A percentile compares a stretch with the other conserved stretches of the same genome.
Conservation (phyloP, 1,284 basidiomycete species). For the Fomitopsis betulina region DNA sequence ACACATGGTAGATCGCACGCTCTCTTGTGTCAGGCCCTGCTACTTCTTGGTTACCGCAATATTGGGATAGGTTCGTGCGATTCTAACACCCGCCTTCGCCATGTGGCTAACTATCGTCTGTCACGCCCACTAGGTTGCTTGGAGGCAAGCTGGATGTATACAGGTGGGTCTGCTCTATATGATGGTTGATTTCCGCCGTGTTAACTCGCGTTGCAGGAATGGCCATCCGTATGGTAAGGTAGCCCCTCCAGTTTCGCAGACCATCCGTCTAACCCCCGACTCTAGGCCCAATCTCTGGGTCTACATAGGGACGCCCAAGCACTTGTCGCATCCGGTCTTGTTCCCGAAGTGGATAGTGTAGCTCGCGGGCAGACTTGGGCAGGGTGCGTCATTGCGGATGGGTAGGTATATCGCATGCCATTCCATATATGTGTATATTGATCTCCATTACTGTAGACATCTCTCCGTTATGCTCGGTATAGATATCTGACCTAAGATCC, state of each 20-base stretch:
- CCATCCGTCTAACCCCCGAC: not conserved
- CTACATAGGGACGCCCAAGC: conserved; percentile 2
- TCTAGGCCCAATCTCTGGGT: conserved; percentile 8
- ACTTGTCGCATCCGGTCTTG: not conserved
- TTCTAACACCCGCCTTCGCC: not conserved
- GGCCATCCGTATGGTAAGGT: conserved; percentile 8
- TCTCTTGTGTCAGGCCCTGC: conserved; percentile 5
- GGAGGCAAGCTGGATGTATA: conserved; percentile 7
- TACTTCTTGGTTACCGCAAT: conserved; percentile 7
- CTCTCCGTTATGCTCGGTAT: conserved; percentile 9
- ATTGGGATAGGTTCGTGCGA: conserved; percentile 6
- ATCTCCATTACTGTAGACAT: conserved; percentile 1
- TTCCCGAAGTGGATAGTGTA: conserved; percentile 1
- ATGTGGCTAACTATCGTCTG: not conserved
- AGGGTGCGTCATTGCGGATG: conserved; percentile 8
- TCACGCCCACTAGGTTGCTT: not conserved
- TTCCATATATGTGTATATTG: not conserved
- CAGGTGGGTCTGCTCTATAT: not conserved
- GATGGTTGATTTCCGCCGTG: not conserved
- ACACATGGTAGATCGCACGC: not conserved
- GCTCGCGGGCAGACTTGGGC: conserved; percentile 7
- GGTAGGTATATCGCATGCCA: conserved; percentile 1
- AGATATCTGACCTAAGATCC: not conserved
- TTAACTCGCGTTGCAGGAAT: not conserved
- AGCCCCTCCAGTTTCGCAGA: not conserved